Conservation (phyloP, 2,329 filamentous ascomycete genomes). For the Penicillium sp. region DNA sequence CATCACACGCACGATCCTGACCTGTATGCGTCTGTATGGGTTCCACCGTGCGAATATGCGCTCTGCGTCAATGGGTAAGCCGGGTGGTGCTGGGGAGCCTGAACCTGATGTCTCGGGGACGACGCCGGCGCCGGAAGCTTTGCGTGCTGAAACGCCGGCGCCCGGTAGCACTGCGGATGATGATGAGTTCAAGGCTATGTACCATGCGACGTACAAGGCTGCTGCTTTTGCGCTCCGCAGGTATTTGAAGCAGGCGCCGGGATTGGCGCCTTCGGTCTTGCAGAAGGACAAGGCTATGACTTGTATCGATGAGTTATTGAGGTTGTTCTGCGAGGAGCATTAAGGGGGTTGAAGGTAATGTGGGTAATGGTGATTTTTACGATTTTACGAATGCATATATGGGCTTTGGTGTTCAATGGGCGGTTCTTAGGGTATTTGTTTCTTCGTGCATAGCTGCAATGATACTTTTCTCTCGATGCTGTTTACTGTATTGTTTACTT, state of each 20-base stretch:
- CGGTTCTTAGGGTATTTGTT: background rate
- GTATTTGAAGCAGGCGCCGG: constrained; percentile 32
- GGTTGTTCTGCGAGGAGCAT: constrained; percentile 41
- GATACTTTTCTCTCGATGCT: background rate
- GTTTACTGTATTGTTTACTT: background rate
- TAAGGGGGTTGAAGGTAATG: constrained; percentile 14
- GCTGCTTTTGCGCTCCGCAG: constrained; percentile 43
- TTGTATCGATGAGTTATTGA: constrained; percentile 42
- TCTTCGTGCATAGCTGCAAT: background rate
- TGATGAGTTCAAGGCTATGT: constrained; percentile 45
- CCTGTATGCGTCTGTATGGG: constrained; percentile 45
- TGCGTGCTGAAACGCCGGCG: constrained; percentile 21
- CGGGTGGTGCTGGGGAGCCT: constrained; percentile 1
- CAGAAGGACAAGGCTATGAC: constrained; percentile 41
- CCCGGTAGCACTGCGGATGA: constrained; percentile 32
- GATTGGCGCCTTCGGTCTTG: constrained; percentile 23
- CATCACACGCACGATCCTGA: constrained; percentile 43
- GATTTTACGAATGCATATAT: constrained; percentile 16
- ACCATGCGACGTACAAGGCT: constrained; percentile 45
- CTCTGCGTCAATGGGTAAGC: constrained; percentile 18
- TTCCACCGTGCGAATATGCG: constrained; percentile 36
- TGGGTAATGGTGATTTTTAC: constrained; percentile 8
- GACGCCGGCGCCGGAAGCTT: constrained; percentile 12
- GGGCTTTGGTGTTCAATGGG: constrained; percentile 6
- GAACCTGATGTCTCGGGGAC: constrained; percentile 10